These are phyloP conservation scores for Aspergillus olivimuriae DNA, from an alignment of 495 filamentous ascomycete species.

Conservation along the genomic window DNA sequence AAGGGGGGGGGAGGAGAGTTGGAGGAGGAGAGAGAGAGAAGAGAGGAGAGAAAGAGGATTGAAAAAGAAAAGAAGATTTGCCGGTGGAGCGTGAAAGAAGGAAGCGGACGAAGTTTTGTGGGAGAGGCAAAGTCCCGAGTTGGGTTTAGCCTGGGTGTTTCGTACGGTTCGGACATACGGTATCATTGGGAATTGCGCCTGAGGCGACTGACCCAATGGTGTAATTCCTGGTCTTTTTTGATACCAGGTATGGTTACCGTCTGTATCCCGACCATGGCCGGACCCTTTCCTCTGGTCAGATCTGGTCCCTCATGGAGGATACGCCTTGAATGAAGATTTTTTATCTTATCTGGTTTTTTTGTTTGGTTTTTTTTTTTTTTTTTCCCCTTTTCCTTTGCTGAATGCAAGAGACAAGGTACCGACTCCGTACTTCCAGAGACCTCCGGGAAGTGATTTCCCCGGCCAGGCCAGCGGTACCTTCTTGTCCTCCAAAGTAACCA, in stretches of 20 bases:
- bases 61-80: too few species aligned
- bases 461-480: not conserved
- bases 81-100: constrained; percentile 23
- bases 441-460: not conserved
- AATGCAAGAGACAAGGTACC: too few species aligned
- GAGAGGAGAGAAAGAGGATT: constrained; percentile 20
- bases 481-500: not conserved
- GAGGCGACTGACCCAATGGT: not conserved
- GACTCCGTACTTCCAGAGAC: not conserved
- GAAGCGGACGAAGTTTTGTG: constrained; percentile 29
- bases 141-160: not conserved
- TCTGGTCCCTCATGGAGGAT: too few species aligned
- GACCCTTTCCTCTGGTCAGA: too few species aligned
- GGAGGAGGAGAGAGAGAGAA: constrained; percentile 27
- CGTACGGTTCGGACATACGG: too few species aligned
- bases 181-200: not conserved
- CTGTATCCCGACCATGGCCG: too few species aligned
- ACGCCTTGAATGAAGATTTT: too few species aligned
- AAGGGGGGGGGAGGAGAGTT: constrained; percentile 16
- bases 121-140: constrained; percentile 11
- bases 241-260: too few species aligned
- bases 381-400: too few species aligned
- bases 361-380: too few species aligned
- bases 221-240: too few species aligned
- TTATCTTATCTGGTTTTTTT: too few species aligned